A percentile compares a stretch with the other conserved stretches of the same genome.
phyloP scores from a whole-genome alignment of 2,329 filamentous ascomycete genomes.

The Helicocarpus griseus region DNA sequence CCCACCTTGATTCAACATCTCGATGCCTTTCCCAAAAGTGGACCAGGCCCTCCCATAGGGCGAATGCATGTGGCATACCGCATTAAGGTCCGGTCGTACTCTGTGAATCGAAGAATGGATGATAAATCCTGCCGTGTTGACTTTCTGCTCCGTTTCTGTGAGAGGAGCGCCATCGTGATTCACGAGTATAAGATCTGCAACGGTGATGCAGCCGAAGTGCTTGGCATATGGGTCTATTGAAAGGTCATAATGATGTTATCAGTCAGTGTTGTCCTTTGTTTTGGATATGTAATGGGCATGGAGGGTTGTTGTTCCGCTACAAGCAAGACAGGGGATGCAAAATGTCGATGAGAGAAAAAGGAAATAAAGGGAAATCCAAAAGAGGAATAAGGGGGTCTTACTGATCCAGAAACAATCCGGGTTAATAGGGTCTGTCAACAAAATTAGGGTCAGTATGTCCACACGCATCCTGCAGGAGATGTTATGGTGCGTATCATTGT shows the following conservation, averaged over 20 bases:
- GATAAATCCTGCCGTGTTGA: slow-evolving; percentile 38
- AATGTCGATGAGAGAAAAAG: not conserved
- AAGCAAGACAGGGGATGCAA: not conserved
- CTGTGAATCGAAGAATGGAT: slow-evolving; percentile 37
- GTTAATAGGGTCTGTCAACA: slow-evolving; percentile 14
- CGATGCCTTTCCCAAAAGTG: slow-evolving; percentile 32
- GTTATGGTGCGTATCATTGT: not conserved
- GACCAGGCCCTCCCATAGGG: slow-evolving; percentile 37
- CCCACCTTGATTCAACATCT: slow-evolving; percentile 32
- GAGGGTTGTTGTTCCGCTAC: not conserved
- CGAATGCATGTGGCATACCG: slow-evolving; percentile 36
- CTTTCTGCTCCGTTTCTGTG: slow-evolving; percentile 28
- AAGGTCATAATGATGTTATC: not conserved
- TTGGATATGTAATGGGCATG: not conserved
- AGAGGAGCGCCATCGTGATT: slow-evolving; percentile 35
- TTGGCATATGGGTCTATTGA: slow-evolving; percentile 30
- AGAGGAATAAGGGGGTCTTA: not conserved
- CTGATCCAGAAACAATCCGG: slow-evolving; percentile 28
- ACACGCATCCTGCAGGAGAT: not conserved
- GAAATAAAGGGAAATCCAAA: too few species aligned
- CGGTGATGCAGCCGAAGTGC: slow-evolving; percentile 36
- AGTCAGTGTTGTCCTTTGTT: not conserved
- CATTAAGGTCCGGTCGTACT: slow-evolving; percentile 46
- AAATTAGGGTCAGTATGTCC: not conserved
- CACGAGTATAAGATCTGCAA: slow-evolving; percentile 36